A percentile compares a stretch with the other conserved stretches of the same genome.
phyloP scores from a whole-genome alignment of 106 monocot genomes.

The Dactylorhiza incarnata region DNA sequence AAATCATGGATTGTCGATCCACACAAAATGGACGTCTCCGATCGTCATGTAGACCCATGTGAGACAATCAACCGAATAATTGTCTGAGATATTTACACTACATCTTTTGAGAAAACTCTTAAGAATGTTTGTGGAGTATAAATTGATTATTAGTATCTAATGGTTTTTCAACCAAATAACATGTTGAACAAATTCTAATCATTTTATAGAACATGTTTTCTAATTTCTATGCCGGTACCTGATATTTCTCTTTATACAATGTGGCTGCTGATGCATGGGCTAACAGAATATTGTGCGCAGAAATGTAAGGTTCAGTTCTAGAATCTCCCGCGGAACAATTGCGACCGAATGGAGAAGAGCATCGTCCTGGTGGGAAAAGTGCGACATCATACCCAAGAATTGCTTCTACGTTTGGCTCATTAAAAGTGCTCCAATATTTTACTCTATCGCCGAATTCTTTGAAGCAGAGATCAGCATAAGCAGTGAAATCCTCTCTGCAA shows the following conservation, averaged over 20 bases:
- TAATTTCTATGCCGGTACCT: slow-evolving; percentile 6
- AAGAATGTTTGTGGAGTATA: no score
- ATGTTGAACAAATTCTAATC: no score
- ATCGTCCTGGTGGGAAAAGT: slow-evolving; percentile 14
- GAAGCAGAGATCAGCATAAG: neutral
- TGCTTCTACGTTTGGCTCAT: slow-evolving; percentile 18
- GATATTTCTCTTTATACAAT: slow-evolving; percentile 34
- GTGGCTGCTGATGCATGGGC: slow-evolving; percentile 28
- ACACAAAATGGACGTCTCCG: no score
- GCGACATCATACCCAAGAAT: slow-evolving; percentile 16
- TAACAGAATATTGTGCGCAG: slow-evolving; percentile 20
- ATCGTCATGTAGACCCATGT: no score
- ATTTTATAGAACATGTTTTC: no score
- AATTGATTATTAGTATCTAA: no score
- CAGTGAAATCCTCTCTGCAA: slow-evolving; percentile 19
- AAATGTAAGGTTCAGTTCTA: slow-evolving; percentile 25
- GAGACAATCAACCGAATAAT: no score
- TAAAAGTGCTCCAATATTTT: slow-evolving; percentile 22
- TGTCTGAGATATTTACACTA: no score
- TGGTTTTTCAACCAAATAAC: no score
- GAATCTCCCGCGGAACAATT: slow-evolving; percentile 29
- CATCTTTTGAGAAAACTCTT: no score
- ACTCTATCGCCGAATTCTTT: slow-evolving; percentile 4
- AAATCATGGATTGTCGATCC: no score
- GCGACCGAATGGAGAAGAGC: slow-evolving; percentile 13